Conservation (phyloP, 2,329 filamentous ascomycete genomes). For the Colletotrichum lindemuthianum region DNA sequence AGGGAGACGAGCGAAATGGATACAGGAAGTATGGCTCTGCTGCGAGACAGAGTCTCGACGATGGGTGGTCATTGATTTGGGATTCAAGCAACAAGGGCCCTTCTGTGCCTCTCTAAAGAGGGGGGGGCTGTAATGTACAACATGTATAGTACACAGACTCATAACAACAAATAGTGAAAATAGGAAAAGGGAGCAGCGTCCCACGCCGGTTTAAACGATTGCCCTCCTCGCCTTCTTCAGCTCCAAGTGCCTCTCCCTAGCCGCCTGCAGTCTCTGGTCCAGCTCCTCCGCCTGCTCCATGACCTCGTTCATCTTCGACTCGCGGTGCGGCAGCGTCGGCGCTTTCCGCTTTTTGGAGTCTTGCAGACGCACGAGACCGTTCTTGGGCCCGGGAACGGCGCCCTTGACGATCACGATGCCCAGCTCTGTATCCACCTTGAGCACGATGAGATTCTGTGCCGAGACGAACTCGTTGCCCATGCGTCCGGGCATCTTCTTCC, state of each 20-base stretch:
- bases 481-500: conserved; percentile 97
- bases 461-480: conserved; percentile 94
- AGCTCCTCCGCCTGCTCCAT: conserved; percentile 59
- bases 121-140: conserved; percentile 38
- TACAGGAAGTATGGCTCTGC: not conserved
- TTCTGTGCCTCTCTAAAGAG: conserved; percentile 22
- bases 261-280: conserved; percentile 57
- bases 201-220: conserved; percentile 21
- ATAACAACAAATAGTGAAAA: conserved; percentile 36
- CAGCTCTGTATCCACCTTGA: conserved; percentile 87
- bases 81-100: conserved; percentile 26
- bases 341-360: conserved; percentile 88
- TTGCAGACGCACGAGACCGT: conserved; percentile 83
- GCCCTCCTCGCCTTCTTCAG: conserved; percentile 57
- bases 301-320: conserved; percentile 55
- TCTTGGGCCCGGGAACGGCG: conserved; percentile 87
- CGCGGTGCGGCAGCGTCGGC: conserved; percentile 59
- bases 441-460: conserved; percentile 87
- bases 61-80: conserved; percentile 19
- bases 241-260: conserved; percentile 61
- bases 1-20: not conserved
- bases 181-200: not conserved
- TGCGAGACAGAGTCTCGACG: too few species aligned
- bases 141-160: conserved; percentile 50
- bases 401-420: conserved; percentile 91